phyloP scores from a whole-genome alignment of 2,329 filamentous ascomycete genomes.

The Hymenoscyphus fructigenus region DNA sequence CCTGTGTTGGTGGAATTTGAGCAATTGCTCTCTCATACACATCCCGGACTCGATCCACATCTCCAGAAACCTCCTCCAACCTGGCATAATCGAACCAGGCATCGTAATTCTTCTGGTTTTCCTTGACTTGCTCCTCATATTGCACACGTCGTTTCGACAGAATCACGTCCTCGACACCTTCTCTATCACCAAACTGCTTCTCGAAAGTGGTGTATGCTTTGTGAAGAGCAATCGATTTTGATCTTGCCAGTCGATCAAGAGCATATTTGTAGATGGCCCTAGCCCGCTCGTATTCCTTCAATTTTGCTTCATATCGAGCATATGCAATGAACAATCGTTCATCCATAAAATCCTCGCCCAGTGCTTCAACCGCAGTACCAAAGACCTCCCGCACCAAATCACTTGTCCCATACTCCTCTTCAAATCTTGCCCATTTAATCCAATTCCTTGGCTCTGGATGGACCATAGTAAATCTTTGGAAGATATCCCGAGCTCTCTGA shows the following conservation, averaged over 20 bases:
- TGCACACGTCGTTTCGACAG: constrained; percentile 89
- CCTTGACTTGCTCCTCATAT: constrained; percentile 91
- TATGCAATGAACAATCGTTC: constrained; percentile 95
- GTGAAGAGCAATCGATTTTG: constrained; percentile 80
- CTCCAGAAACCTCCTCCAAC: constrained; percentile 81
- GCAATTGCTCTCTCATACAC: constrained; percentile 95
- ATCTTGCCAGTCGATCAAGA: constrained; percentile 84
- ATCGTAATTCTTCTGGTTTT: constrained; percentile 96
- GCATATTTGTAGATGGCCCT: constrained; percentile 97
- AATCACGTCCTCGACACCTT: constrained; percentile 94
- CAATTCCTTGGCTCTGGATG: constrained; percentile 95
- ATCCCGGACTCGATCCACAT: constrained; percentile 81
- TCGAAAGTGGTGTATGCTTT: constrained; percentile 97
- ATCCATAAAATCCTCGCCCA: constrained; percentile 94
- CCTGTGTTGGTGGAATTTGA: constrained; percentile 89
- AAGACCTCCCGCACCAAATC: constrained; percentile 92
- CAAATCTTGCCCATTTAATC: constrained; percentile 98
- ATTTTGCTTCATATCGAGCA: constrained; percentile 88
- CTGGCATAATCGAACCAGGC: constrained; percentile 94
- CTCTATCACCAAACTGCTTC: constrained; percentile 92
- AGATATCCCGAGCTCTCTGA: constrained; percentile 85
- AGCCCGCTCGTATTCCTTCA: constrained; percentile 93
- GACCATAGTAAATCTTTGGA: constrained; percentile 84
- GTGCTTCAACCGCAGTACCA: constrained; percentile 79
- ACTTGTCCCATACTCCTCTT: constrained; percentile 91